These are phyloP conservation scores for Takakia lepidozioides DNA, from an alignment of 225 moss, liverwort and hornwort species.

Conservation along the genomic window DNA sequence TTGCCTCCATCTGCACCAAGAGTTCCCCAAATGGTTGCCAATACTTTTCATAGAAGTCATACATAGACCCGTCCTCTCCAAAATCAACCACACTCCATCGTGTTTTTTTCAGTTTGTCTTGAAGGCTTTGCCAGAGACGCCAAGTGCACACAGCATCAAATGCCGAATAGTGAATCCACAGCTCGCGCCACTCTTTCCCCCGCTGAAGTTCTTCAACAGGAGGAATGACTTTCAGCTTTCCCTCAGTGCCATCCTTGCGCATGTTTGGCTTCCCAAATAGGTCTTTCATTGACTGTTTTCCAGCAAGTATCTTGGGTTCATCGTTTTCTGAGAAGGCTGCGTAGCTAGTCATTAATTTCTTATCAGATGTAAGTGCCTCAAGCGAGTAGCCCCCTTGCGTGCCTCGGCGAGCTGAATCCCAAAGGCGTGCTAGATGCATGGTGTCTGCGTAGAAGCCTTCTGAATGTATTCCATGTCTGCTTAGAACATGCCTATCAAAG, in stretches of 20 bases:
- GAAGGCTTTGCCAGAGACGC: constrained; percentile 83
- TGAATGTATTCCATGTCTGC: constrained; percentile 68
- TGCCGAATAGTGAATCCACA: constrained; percentile 94
- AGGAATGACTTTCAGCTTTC: constrained; percentile 80
- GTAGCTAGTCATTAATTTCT: constrained; percentile 67
- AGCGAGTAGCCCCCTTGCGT: constrained; percentile 88
- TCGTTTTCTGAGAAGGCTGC: constrained; percentile 27
- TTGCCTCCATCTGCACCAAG: constrained; percentile 88
- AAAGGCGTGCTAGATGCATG: constrained; percentile 90
- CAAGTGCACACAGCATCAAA: constrained; percentile 98
- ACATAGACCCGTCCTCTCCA: constrained; percentile 47
- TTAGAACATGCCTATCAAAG: constrained; percentile 85
- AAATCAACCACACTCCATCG: constrained; percentile 55
- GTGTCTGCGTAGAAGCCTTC: constrained; percentile 94
- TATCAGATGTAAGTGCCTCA: constrained; percentile 82
- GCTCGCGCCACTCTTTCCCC: constrained; percentile 65
- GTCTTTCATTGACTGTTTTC: constrained; percentile 97
- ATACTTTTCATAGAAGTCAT: constrained; percentile 77
- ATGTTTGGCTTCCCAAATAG: constrained; percentile 85
- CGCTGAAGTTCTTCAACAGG: constrained; percentile 91
- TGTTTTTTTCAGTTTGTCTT: constrained; percentile 41
- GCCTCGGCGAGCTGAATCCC: constrained; percentile 75
- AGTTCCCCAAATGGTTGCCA: constrained; percentile 89
- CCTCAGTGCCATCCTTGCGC: constrained; percentile 82
- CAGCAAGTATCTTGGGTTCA: constrained; percentile 29